Evolutionary conservation across 1,284 basidiomycete species (phyloP), one percentile per base, ranked within the genome.

Genomic region (Apiotrichum domesticum): DNA sequence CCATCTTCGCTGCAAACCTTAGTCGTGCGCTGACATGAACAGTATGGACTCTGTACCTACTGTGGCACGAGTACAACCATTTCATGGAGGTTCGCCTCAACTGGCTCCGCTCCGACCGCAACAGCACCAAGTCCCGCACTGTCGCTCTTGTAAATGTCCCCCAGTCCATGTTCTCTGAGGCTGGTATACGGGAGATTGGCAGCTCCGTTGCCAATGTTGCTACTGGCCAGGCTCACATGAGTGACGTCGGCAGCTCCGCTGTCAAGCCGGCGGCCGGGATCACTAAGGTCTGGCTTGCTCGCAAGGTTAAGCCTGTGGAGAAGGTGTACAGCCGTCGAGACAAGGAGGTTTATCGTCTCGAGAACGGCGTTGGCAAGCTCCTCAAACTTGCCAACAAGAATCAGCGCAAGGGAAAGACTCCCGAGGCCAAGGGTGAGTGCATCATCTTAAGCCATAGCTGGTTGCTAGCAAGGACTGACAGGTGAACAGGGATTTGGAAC

Each of bases 61-160:
- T 98, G 69, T 85, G 82, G 64, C 70, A 76, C 34, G 92, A 96
- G 75, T 89, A 93, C 85, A 71, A 75, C 21, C 84, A 89, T 66
- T 96, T 90, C 66, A 79, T 96, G 64, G 80, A 81, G 55, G 81
- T 85, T 14, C 90, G 95, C 37, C 93, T 97, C 72, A 81, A 85
- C 51, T 88, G 90, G 80, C 84, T 98, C 51, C 84, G 90, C 61
- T 84, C 85, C 58, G 88, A 95, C 69, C 80, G 87, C 0, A 78
- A 81, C 41, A 83, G 85, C 6, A 84, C 88, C 0, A 88, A 93
- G 76, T 88, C 93, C 2, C 87, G 86, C 63, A 96, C 94, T 3
- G 81, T 98, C 15, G 84, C 93, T 46, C 81, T 98, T 62, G 91
- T 90, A 13, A 91, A 91, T 47, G 85, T 98, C 6, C 92, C 94